A percentile compares a stretch with the other conserved stretches of the same genome.
phyloP scores from a whole-genome alignment of 345 rosid genomes.

The Gynandropsis gynandra region DNA sequence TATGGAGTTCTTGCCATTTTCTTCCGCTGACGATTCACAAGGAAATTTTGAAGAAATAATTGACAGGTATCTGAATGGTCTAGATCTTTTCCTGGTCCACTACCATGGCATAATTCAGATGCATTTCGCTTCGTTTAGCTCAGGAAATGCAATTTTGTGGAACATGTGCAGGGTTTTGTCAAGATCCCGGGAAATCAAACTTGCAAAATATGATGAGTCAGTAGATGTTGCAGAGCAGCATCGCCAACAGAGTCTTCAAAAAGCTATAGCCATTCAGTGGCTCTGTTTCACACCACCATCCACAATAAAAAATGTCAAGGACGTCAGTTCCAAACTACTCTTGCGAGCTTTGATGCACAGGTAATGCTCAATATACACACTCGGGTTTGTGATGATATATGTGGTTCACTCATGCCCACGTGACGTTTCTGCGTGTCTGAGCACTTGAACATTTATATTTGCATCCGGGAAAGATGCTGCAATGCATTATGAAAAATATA shows the following conservation, averaged over 20 bases:
- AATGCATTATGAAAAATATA: neutral
- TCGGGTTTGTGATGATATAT: neutral
- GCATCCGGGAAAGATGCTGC: neutral
- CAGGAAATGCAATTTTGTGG: slow-evolving; percentile 17
- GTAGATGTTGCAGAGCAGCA: slow-evolving; percentile 90
- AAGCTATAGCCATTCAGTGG: slow-evolving; percentile 92
- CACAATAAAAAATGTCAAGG: slow-evolving; percentile 58
- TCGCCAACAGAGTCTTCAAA: slow-evolving; percentile 84
- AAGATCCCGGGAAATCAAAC: slow-evolving; percentile 81
- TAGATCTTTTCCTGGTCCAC: slow-evolving; percentile 14
- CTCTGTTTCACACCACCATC: slow-evolving; percentile 97
- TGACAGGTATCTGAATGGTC: slow-evolving; percentile 54
- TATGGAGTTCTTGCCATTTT: slow-evolving; percentile 80
- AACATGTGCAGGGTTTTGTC: slow-evolving; percentile 60
- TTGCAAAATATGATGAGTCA: slow-evolving; percentile 64
- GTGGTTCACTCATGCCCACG: neutral
- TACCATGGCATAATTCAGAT: slow-evolving; percentile 7
- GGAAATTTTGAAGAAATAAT: slow-evolving; percentile 96
- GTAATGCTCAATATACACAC: slow-evolving; percentile 29
- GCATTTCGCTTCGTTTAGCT: slow-evolving; percentile 18
- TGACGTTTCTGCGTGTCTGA: neutral
- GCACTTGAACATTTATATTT: neutral
- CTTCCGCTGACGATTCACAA: slow-evolving; percentile 56
- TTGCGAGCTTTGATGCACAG: slow-evolving; percentile 79
- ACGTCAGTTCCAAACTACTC: slow-evolving; percentile 61